Evolutionary conservation across 768 basidiomycete species (phyloP).

Genomic region (Leccinum subgranulosum): DNA sequence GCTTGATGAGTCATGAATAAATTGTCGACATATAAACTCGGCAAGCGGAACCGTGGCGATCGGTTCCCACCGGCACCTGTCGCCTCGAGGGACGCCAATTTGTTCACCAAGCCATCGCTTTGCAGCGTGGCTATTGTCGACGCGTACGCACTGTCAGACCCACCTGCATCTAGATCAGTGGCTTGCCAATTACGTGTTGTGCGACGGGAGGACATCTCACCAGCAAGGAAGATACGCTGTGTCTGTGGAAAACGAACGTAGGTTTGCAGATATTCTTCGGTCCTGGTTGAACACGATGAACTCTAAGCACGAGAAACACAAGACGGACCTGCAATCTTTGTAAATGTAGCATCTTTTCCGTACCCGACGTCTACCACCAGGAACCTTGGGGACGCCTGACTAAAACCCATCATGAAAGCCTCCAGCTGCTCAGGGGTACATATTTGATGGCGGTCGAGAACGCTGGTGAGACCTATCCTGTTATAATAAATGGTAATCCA

Average conservation of each 20-base stretch:
- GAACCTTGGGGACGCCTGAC: conserved; percentile 71
- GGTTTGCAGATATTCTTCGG: conserved; percentile 65
- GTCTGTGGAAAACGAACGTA: conserved; percentile 74
- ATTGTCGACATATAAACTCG: conserved; percentile 50
- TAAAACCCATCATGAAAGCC: conserved; percentile 69
- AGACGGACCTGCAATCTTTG: conserved; percentile 65
- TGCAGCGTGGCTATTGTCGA: conserved; percentile 57
- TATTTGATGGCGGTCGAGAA: conserved; percentile 48
- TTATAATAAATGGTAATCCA: conserved; percentile 76
- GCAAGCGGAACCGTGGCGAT: conserved; percentile 47
- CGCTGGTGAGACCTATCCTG: conserved; percentile 51
- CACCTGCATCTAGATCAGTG: conserved; percentile 39
- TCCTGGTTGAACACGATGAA: background rate
- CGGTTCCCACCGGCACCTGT: conserved; percentile 41
- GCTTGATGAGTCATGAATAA: conserved; percentile 39
- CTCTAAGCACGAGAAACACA: background rate
- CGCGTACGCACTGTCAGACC: conserved; percentile 52
- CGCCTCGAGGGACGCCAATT: conserved; percentile 62
- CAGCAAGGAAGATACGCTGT: conserved; percentile 67
- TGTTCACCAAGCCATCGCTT: conserved; percentile 59
- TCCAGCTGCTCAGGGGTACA: conserved; percentile 68
- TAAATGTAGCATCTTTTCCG: conserved; percentile 56
- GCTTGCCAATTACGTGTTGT: background rate
- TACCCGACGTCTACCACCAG: conserved; percentile 65
- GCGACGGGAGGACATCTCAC: conserved; percentile 40